Evolutionary conservation across 2,329 filamentous ascomycete species (phyloP).

Genomic region (Ophiosphaerella herpotricha): DNA sequence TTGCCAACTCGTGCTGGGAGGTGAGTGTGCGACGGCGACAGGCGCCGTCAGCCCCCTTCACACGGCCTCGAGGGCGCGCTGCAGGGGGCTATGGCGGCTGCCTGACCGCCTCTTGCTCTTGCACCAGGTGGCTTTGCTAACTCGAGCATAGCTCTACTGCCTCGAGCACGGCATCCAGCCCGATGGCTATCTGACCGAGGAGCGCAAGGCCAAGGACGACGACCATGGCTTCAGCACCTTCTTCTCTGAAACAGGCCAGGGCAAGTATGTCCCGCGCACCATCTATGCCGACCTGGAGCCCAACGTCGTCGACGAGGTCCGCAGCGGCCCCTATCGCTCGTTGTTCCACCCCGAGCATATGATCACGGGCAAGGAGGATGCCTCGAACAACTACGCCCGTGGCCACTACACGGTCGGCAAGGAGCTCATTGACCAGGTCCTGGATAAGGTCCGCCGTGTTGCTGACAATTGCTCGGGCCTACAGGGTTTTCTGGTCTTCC

Average conservation of each 20-base stretch:
- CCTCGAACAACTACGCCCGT: slow-evolving; percentile 77
- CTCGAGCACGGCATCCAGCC: slow-evolving; percentile 71
- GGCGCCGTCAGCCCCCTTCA: slow-evolving; percentile 10
- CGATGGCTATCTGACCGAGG: slow-evolving; percentile 76
- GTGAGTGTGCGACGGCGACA: slow-evolving; percentile 63
- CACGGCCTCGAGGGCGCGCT: slow-evolving; percentile 13
- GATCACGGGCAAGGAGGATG: slow-evolving; percentile 77
- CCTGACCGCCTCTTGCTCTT: slow-evolving; percentile 24
- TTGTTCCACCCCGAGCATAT: slow-evolving; percentile 74
- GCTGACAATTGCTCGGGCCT: slow-evolving; percentile 74
- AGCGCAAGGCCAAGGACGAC: slow-evolving; percentile 64
- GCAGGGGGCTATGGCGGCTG: slow-evolving; percentile 40
- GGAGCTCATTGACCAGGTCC: slow-evolving; percentile 73
- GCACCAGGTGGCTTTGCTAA: slow-evolving; percentile 35
- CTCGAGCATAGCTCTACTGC: slow-evolving; percentile 82
- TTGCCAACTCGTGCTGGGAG: slow-evolving; percentile 99
- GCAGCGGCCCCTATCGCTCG: slow-evolving; percentile 68
- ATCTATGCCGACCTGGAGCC: slow-evolving; percentile 75
- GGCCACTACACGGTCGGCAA: slow-evolving; percentile 78
- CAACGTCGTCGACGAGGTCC: slow-evolving; percentile 73
- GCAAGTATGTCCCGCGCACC: slow-evolving; percentile 74
- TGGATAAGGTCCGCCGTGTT: slow-evolving; percentile 71
- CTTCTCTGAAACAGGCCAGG: slow-evolving; percentile 72
- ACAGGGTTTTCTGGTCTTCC: slow-evolving; percentile 75
- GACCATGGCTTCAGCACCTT: slow-evolving; percentile 71